phyloP scores from a whole-genome alignment of 2,329 filamentous ascomycete species.

The Cadophora sp. region DNA sequence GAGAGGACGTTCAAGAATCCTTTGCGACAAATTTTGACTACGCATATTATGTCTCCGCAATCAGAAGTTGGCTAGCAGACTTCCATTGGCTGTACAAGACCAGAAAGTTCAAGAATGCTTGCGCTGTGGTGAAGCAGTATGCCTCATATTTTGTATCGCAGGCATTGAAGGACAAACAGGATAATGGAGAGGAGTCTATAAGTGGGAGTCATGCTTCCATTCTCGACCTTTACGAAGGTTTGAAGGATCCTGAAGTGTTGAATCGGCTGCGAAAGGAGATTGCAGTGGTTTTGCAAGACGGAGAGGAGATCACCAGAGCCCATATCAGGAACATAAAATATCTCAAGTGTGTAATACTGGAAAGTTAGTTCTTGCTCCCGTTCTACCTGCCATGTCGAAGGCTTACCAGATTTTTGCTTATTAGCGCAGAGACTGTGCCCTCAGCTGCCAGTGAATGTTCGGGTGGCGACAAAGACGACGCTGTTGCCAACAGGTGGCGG shows the following conservation, averaged over 20 bases:
- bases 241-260: background rate
- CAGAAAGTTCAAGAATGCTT: background rate
- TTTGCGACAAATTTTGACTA: background rate
- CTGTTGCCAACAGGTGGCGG: background rate
- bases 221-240: background rate
- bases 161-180: background rate
- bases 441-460: background rate
- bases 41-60: background rate
- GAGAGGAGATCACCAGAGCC: background rate
- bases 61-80: background rate
- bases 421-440: background rate
- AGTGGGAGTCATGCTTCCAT: background rate
- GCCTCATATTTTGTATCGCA: background rate
- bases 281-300: background rate
- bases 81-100: conserved; percentile 2
- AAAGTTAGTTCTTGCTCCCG: background rate
- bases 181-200: background rate
- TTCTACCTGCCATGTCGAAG: background rate
- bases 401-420: too few relatives aligned
- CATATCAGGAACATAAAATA: conserved; percentile 8
- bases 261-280: background rate
- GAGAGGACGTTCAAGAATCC: background rate
- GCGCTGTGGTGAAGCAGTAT: background rate
- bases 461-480: background rate
- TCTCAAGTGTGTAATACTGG: background rate